Evolutionary conservation across 2,329 filamentous ascomycete genomes (phyloP).

Genomic region (Epichloe festucae): DNA sequence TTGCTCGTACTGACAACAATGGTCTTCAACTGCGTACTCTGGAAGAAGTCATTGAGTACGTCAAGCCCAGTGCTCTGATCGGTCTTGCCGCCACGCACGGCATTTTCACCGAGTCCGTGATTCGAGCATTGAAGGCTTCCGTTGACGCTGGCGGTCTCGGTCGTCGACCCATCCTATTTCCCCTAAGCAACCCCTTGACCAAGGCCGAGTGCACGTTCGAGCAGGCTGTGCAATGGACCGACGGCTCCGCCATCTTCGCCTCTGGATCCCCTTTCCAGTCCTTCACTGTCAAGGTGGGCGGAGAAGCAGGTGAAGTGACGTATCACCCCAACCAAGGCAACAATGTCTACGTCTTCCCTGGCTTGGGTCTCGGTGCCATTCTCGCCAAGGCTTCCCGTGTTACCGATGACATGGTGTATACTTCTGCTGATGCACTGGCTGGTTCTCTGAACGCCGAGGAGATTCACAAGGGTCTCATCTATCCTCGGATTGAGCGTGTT

Average conservation of each 20-base stretch:
- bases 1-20: conserved; percentile 50
- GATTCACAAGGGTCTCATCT: conserved; percentile 70
- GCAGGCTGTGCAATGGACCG: conserved; percentile 80
- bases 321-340: conserved; percentile 77
- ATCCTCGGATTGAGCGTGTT: conserved; percentile 83
- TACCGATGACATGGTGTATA: conserved; percentile 95
- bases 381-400: conserved; percentile 75
- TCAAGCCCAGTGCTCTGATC: conserved; percentile 88
- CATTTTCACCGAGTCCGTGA: conserved; percentile 78
- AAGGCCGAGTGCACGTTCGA: conserved; percentile 98
- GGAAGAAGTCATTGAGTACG: conserved; percentile 84
- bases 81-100: conserved; percentile 90
- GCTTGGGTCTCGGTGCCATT: conserved; percentile 86
- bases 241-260: conserved; percentile 84
- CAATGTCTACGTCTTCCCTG: conserved; percentile 90
- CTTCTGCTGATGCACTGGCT: conserved; percentile 70
- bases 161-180: conserved; percentile 83
- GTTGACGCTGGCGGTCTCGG: conserved; percentile 53
- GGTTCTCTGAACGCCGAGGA: conserved; percentile 71
- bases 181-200: conserved; percentile 91
- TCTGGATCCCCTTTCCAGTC: conserved; percentile 85
- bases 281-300: conserved; percentile 48
- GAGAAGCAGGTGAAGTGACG: conserved; percentile 43
- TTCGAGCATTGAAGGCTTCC: conserved; percentile 55
- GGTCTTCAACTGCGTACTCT: conserved; percentile 64